phyloP scores from a whole-genome alignment of 2,329 filamentous ascomycete species.

The Colletotrichum orbiculare region DNA sequence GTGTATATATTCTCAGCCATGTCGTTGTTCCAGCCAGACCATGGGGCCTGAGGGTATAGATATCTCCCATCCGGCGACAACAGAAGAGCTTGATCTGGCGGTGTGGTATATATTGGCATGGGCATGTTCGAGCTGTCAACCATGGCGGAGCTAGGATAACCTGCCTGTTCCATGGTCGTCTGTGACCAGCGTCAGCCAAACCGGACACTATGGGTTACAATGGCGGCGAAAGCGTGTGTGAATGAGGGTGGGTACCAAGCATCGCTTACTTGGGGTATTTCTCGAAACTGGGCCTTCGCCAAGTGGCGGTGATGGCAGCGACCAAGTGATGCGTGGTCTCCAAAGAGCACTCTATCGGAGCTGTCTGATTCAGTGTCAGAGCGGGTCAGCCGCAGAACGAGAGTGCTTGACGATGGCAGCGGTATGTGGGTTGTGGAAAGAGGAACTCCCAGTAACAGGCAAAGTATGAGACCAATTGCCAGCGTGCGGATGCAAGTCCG shows the following conservation, averaged over 20 bases:
- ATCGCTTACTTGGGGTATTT: background rate
- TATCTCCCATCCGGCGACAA: background rate
- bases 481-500: background rate
- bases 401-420: background rate
- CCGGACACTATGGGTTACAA: background rate
- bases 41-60: background rate
- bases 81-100: background rate
- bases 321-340: too few species aligned
- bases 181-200: background rate
- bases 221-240: background rate
- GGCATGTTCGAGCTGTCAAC: background rate
- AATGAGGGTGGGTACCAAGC: background rate
- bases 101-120: background rate
- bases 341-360: too few species aligned
- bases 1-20: background rate
- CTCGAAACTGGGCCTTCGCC: background rate
- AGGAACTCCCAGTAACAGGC: too few species aligned
- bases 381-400: background rate
- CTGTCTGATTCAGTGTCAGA: too few species aligned
- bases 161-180: conserved; percentile 1
- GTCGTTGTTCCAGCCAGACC: conserved; percentile 5
- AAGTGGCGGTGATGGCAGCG: too few species aligned
- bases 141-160: background rate
- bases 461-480: background rate
- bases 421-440: background rate